Conservation (phyloP, 129 eudicot genomes). For the Tanacetum coccineum region DNA sequence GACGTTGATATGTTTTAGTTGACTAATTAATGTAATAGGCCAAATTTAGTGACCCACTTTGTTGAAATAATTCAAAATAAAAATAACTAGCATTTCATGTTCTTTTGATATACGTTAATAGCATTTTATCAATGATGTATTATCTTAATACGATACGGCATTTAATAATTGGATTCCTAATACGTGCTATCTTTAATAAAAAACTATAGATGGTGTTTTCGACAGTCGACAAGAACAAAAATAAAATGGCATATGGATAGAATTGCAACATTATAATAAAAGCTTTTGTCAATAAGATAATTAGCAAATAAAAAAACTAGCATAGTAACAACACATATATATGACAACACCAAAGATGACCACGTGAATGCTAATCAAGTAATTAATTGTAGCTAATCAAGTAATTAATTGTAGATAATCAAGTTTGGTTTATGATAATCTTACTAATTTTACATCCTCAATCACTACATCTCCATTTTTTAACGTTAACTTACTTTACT, state of each 20-base stretch:
- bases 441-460: slow-evolving; percentile 27
- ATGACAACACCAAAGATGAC: slow-evolving; percentile 34
- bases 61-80: too few relatives aligned
- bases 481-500: slow-evolving; percentile 23
- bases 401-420: slow-evolving; percentile 26
- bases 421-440: slow-evolving; percentile 33
- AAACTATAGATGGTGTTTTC: slow-evolving; percentile 17
- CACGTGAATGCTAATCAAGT: slow-evolving; percentile 30
- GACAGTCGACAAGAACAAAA: slow-evolving; percentile 22
- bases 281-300: background rate
- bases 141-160: too few relatives aligned
- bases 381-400: slow-evolving; percentile 22
- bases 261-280: slow-evolving; percentile 16
- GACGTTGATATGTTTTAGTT: too few relatives aligned
- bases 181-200: background rate
- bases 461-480: slow-evolving; percentile 32
- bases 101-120: too few relatives aligned
- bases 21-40: too few relatives aligned
- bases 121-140: too few relatives aligned
- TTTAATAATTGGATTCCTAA: too few relatives aligned
- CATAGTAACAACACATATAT: slow-evolving; percentile 16
- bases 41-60: too few relatives aligned
- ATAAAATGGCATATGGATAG: slow-evolving; percentile 21
- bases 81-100: too few relatives aligned
- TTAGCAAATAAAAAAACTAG: background rate